Base-by-base conservation (phyloP, 2,329 filamentous ascomycete species). In the Stemphylium lycopersici region DNA sequence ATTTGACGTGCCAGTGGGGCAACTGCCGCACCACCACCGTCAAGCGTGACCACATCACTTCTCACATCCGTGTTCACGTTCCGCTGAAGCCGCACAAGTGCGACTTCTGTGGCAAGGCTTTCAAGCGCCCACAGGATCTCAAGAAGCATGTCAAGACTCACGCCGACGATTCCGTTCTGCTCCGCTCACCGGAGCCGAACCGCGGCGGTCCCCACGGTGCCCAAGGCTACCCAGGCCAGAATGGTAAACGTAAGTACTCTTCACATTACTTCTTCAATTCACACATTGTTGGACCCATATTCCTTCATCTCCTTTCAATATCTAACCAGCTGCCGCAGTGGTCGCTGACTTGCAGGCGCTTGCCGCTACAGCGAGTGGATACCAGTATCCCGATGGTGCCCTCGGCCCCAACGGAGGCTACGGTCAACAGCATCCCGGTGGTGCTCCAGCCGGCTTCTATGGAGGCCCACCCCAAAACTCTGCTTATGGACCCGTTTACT, bases 111-210 rank as follows among this genome's bases (percentile, higher is more conserved):
- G 91, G 91, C 74, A 99, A 99, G 82, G 93, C 93, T 1, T 99
- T 99, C 84, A 99, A 99, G 86, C 90, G 95, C 31, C 95, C 95
- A 2, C 95, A 99, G 80, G 95, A 99, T 81, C 78, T 99, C 69
- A 98, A 99, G 87, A 99, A 99, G 82, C 95, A 99, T 76, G 92
- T 98, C 78, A 99, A 98, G 87, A 98, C 93, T 4, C 93, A 98
- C 74, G 93, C 93, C 67, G 93, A 98, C 72, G 93, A 97, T 78
- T 96, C 92, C 37, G 91, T 96, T 36, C 81, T 86, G 58, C 81
- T 86, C 57, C 82, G 84, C 66, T 88, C 85, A 39, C 86, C 86
- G 3, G 84, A 87, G 67, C 83, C 85, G 22, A 82, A 81, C 65
- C 76, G 78, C 69, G 74, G 76, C 58, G 74, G 70, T 54, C 65